Base-by-base conservation (phyloP, 805 yeast species). In the Jamesozyma piceae region DNA sequence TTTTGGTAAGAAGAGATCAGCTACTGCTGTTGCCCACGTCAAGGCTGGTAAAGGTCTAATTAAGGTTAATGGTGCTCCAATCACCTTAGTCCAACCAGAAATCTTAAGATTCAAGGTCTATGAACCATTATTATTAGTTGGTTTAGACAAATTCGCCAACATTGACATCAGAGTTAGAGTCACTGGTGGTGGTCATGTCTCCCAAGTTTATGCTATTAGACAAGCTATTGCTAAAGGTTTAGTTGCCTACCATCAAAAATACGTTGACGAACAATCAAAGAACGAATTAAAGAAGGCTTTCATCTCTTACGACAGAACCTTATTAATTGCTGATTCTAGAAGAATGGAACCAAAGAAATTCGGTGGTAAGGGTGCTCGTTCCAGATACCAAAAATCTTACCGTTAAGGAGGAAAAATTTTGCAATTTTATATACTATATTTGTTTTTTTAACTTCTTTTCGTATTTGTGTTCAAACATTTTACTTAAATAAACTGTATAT, bases 341-440 rank as follows among this genome's bases (percentile, higher is more conserved):
- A 90, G 95, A 83, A 82, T 89, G 83, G 98, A 92, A 81, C 98
- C 98, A 82, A 92, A 92, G 97, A 92, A 92, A 82, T 92, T 92
- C 80, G 98, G 98, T 81, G 98, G 98, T 82, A 95, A 95, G 75
- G 98, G 98, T 86, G 98, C 98, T 78, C 92, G 98, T 80, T 92
- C 98, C 71, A 90, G 97, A 80, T 90, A 86, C 97, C 98, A 92
- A 82, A 92, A 92, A 75, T 92, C 98, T 73, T 92, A 92, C 92
- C 98, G 98, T 89, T 92, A 90, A 77, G 55, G 43, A 41, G 38
- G 18, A 21, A 32, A 30, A 21, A 30, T 95, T 52, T 33, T 40
- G 18, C 27, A 74, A 55, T 90, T 72, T 70, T 89, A 86, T 68
- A 85, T 74, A 67, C 79, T 89, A 77, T 82, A 28, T 37, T 26